These are phyloP conservation scores for Cairneyella variabilis DNA, from an alignment of 495 filamentous ascomycete genomes.

Conservation along the genomic window DNA sequence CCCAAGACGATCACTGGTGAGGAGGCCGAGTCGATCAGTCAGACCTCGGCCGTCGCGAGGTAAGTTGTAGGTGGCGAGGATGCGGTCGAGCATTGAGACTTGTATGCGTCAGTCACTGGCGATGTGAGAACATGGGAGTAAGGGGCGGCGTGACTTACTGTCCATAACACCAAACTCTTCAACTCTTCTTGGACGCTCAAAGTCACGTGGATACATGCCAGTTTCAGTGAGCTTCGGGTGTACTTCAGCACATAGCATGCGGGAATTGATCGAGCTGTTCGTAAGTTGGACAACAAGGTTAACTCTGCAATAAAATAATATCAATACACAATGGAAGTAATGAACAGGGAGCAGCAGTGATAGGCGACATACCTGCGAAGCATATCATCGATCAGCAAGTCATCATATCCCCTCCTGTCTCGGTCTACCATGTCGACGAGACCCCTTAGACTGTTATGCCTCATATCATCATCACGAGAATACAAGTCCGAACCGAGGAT, in stretches of 20 bases:
- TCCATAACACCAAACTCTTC: conserved; percentile 7
- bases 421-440: not conserved
- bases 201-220: conserved; percentile 4
- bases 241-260: conserved; percentile 6
- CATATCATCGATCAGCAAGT: not conserved
- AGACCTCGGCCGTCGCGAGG: not conserved
- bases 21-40: not conserved
- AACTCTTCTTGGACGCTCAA: conserved; percentile 8
- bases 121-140: not conserved
- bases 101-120: not conserved
- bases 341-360: not conserved
- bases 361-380: not conserved
- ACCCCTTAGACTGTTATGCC: not conserved
- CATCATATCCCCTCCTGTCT: not conserved
- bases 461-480: not conserved
- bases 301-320: not conserved
- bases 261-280: not conserved
- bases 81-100: conserved; percentile 4
- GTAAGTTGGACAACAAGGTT: conserved; percentile 11
- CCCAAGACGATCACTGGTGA: not conserved
- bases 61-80: conserved; percentile 9
- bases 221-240: conserved; percentile 14
- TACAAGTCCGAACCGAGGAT: not conserved
- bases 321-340: not conserved
- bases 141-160: conserved; percentile 1